These are phyloP conservation scores for Phaseolus lunatus DNA, from an alignment of 306 rosid species.

Conservation along the genomic window DNA sequence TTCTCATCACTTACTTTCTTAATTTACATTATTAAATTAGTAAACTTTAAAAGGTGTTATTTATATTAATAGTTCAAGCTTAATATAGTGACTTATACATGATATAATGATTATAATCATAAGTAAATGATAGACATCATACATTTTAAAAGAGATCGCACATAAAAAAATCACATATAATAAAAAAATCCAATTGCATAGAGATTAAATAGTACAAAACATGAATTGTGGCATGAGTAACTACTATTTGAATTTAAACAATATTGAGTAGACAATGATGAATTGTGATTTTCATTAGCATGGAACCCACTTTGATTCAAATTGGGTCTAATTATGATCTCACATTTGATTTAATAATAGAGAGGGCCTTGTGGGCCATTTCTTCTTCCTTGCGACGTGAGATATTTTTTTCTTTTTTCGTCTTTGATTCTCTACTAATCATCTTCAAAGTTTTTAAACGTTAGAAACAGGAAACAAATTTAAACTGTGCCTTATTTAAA, in stretches of 20 bases:
- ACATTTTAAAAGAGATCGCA: too few relatives aligned
- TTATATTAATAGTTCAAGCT: too few relatives aligned
- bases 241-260: constrained; percentile 17
- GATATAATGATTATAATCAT: too few relatives aligned
- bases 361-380: constrained; percentile 27
- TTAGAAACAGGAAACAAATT: neutral
- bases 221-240: constrained; percentile 8
- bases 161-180: too few relatives aligned
- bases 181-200: neutral
- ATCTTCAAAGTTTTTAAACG: constrained; percentile 25
- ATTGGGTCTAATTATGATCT: constrained; percentile 30
- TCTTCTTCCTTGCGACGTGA: neutral
- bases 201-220: neutral
- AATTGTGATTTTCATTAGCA: constrained; percentile 31
- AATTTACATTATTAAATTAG: too few relatives aligned
- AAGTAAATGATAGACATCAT: too few relatives aligned
- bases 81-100: too few relatives aligned
- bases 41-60: too few relatives aligned
- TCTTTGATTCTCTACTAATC: neutral
- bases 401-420: neutral
- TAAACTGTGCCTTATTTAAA: neutral
- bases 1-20: too few relatives aligned
- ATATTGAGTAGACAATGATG: constrained; percentile 42
- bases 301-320: constrained; percentile 46
- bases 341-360: constrained; percentile 16